These are phyloP conservation scores for Phalaenopsis aphrodite DNA, from an alignment of 106 monocot species.

Conservation along the genomic window DNA sequence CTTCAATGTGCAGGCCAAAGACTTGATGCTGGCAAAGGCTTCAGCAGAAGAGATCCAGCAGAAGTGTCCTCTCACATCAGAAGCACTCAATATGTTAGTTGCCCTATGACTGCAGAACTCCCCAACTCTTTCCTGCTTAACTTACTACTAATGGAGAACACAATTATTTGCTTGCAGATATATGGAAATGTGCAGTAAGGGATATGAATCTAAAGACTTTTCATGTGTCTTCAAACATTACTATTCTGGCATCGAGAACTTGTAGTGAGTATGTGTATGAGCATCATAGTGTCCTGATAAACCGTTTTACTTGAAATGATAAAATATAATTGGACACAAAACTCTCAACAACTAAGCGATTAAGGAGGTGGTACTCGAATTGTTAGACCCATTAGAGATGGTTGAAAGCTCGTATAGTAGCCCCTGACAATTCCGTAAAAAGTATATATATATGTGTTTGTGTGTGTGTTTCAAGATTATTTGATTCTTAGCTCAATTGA, in stretches of 20 bases:
- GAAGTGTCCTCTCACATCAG: slow-evolving; percentile 47
- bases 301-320: background rate
- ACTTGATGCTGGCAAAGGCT: slow-evolving; percentile 57
- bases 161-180: slow-evolving; percentile 41
- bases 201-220: slow-evolving; percentile 65
- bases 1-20: slow-evolving; percentile 60
- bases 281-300: background rate
- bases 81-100: slow-evolving; percentile 62
- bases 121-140: background rate
- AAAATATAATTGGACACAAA: background rate
- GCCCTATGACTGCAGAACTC: background rate
- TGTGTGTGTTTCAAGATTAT: background rate
- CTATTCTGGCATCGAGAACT: slow-evolving; percentile 59
- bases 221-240: slow-evolving; percentile 79
- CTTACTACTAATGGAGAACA: background rate
- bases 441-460: background rate
- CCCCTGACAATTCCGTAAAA: too few relatives aligned
- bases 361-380: background rate
- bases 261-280: background rate
- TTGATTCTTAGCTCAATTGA: background rate
- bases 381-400: background rate
- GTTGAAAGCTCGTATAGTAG: background rate
- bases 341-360: background rate
- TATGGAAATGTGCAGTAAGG: slow-evolving; percentile 42
- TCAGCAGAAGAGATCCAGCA: slow-evolving; percentile 48